Base-by-base conservation (phyloP, 805 yeast species). In the Nakazawaea siamensis region DNA sequence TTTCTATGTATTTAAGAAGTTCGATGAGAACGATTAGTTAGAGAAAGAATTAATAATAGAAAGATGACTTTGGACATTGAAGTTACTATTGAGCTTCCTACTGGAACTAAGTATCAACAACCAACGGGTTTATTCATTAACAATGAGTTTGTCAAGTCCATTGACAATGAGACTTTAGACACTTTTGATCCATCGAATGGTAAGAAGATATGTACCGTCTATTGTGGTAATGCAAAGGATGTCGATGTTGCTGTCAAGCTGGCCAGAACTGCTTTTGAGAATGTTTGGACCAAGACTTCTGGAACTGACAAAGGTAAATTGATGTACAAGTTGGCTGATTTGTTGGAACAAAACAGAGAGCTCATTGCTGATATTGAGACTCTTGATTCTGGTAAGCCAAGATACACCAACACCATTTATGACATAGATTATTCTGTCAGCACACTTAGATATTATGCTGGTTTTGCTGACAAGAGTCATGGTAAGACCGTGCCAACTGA, bases 61-160 rank as follows among this genome's bases (percentile, higher is more conserved):
- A 24, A 21, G 18, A 36, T 36, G 39, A 28, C 33, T 18, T 37
- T 37, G 13, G 39, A 37, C 12, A 20, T 37, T 6, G 34, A 37
- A 25, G 19, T 33, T 16, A 8, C 26, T 16, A 31, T 37, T 14
- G 26, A 24, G 8, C 34, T 37, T 10, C 78, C 80, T 17, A 66
- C 64, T 27, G 80, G 80, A 33, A 47, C 53, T 31, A 64, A 60
- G 32, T 70, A 60, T 51, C 44, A 54, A 19, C 82, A 54, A 63
- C 95, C 95, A 48, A 78, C 82, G 9, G 96, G 96, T 43, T 63
- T 88, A 48, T 88, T 84, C 68, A 85, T 88, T 57, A 80, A 85
- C 66, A 84, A 84, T 59, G 84, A 84, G 57, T 85, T 81, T 50
- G 78, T 80, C 37, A 49, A 62, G 32, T 68, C 83, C 6, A 57